Base-by-base conservation (phyloP, 306 rosid genomes). In the Trifolium pratense region DNA sequence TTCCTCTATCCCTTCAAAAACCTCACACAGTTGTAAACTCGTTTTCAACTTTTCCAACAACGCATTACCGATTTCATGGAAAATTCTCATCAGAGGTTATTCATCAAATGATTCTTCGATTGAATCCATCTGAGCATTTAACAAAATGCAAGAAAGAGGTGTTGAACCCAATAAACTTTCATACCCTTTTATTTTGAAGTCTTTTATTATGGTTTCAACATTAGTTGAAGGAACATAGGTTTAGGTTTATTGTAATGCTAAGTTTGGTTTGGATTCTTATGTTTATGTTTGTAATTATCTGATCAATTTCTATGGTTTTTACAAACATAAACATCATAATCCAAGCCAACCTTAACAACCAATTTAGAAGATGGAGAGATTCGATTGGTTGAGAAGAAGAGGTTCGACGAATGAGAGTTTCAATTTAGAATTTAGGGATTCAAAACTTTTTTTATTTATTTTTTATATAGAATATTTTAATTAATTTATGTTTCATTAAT, bases 231-330 rank as follows among this genome's bases (percentile, higher is more conserved):
- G 97, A n/a, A 80, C 23, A 12, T 92, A 91, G 71, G 86, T 83
- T 43, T 96, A 88, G 62, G 87, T 80, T 1, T n/a, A n/a, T n/a
- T n/a, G n/a, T n/a, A 86, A 82, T 12, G 81, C 45, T 34, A 94
- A 94, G 88, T 79, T 64, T 49, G 96, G 95, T 63, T 86, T 89
- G 80, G 91, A 73, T 62, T 68, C 61, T 52, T 86, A 91, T 82
- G 89, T 91, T n/a, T 94, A 89, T 40, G 88, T 94, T 68, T 81
- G 81, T 62, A 91, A 91, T 66, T 89, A 70, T 56, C 20, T 94
- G 84, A 78, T 94, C 4, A 68, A 78, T 26, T 90, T 90, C 0
- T 91, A 91, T 10, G 97, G 96, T 5, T 66, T 21, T 21, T 21
- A 21, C 25, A 21, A 21, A 21, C 25, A 21, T 21, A 21, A 21